Base-by-base conservation (phyloP, 2,329 filamentous ascomycete genomes). In the Mycocentrospora acerina region DNA sequence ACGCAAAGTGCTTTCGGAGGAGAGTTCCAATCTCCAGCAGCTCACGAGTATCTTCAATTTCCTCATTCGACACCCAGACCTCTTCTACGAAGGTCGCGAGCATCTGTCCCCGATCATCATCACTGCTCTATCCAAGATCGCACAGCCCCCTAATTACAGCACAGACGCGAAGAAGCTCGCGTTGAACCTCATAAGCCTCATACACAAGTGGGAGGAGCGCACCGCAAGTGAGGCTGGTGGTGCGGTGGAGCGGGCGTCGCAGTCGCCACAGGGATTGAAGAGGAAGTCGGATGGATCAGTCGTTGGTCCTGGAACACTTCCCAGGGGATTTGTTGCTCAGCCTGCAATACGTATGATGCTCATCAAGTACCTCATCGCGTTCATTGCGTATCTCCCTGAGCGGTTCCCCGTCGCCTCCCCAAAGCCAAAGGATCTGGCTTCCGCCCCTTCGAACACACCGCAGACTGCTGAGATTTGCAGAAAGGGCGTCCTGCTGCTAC, bases 31-130 rank as follows among this genome's bases (percentile, higher is more conserved):
- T 56, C 78, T 91, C 31, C 90, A 95, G 67, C 93, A 97, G 69
- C 86, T 97, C 71, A 95, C 90, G 36, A 93, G 87, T 71, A 97
- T 98, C 55, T 97, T 96, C 73, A 87, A 96, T 59, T 98, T 98
- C 70, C 76, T 98, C 24, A 91, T 96, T 24, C 82, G 88, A 40
- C 91, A 98, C 62, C 86, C 90, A 0, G 85, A 93, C 57, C 74
- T 98, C 4, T 98, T 98, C 71, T 98, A 94, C 55, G 91, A 97
- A 48, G 90, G 89, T 1, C 79, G 93, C 37, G 93, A 98, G 51
- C 90, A 91, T 60, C 94, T 97, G 51, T 83, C 90, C 4, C 81
- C 86, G 40, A 80, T 93, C 48, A 94, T 98, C 62, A 90, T 98
- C 39, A 85, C 84, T 1, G 91, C 89, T 4, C 74, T 98, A 24